phyloP scores from a whole-genome alignment of 2,329 filamentous ascomycete species.

The Aureobasidium sp. region DNA sequence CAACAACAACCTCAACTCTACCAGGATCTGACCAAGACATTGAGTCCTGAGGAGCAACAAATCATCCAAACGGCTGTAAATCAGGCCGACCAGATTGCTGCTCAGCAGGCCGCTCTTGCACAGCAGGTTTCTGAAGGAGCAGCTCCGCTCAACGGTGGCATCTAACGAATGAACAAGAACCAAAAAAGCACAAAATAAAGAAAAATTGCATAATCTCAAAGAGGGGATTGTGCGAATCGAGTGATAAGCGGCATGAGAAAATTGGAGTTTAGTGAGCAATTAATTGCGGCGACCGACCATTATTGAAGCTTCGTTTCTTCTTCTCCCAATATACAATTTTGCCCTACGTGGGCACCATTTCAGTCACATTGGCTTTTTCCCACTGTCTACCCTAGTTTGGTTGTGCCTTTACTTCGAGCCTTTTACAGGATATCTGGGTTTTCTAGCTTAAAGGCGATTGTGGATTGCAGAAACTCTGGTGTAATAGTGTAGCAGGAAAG shows the following conservation, averaged over 20 bases:
- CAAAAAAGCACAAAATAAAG: not conserved
- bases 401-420: not conserved
- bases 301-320: not conserved
- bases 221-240: not conserved
- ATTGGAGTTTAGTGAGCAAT: constrained; percentile 5
- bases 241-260: not conserved
- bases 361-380: not conserved
- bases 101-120: constrained; percentile 23
- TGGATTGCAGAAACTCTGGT: no score
- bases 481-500: no score
- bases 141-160: constrained; percentile 41
- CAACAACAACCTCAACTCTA: constrained; percentile 88
- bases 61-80: constrained; percentile 72
- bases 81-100: constrained; percentile 54
- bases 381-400: not conserved
- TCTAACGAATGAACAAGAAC: constrained; percentile 4
- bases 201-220: not conserved
- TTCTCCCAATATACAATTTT: not conserved
- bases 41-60: constrained; percentile 72
- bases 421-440: not conserved
- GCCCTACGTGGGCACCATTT: not conserved
- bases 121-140: constrained; percentile 10
- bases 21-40: constrained; percentile 66
- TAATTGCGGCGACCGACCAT: not conserved
- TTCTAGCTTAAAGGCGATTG: no score